Evolutionary conservation across 768 basidiomycete species (phyloP).

Genomic region (Lactarius tabidus): DNA sequence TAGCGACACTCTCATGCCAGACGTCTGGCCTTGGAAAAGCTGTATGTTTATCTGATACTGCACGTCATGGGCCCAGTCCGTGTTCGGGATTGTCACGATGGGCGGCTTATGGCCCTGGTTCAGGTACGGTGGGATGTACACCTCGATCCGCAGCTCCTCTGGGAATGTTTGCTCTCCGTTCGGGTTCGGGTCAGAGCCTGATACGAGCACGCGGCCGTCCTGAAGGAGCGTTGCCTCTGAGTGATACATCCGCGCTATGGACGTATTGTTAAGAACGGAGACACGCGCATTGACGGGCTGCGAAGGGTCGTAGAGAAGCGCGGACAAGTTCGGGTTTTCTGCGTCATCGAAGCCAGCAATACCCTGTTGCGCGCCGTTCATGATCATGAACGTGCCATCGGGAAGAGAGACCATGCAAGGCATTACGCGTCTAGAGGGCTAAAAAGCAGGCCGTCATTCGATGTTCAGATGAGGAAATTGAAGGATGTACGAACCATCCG

Average conservation of each 20-base stretch:
- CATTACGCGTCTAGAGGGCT: slow-evolving; percentile 76
- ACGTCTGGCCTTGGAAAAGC: slow-evolving; percentile 39
- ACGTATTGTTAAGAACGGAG: slow-evolving; percentile 64
- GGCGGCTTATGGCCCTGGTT: slow-evolving; percentile 60
- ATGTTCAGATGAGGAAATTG: neutral
- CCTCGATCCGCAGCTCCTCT: slow-evolving; percentile 74
- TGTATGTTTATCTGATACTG: slow-evolving; percentile 49
- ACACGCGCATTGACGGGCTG: slow-evolving; percentile 56
- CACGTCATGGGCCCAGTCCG: slow-evolving; percentile 61
- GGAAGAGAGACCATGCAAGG: slow-evolving; percentile 69
- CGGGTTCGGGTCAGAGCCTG: slow-evolving; percentile 72
- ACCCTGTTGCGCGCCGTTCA: slow-evolving; percentile 71
- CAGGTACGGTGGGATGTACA: slow-evolving; percentile 87
- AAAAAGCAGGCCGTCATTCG: neutral
- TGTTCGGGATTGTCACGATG: slow-evolving; percentile 50
- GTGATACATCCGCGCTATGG: slow-evolving; percentile 73
- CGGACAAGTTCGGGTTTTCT: slow-evolving; percentile 55
- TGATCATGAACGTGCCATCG: slow-evolving; percentile 69
- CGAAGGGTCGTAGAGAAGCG: slow-evolving; percentile 69
- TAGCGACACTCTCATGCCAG: slow-evolving; percentile 57
- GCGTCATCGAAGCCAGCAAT: slow-evolving; percentile 71
- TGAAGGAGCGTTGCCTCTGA: slow-evolving; percentile 72
- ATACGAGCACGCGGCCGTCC: slow-evolving; percentile 70
- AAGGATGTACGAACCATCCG: slow-evolving; percentile 58
- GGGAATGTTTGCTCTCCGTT: slow-evolving; percentile 41